Evolutionary conservation across 306 rosid genomes (phyloP).

Genomic region (Rosa multiflora): DNA sequence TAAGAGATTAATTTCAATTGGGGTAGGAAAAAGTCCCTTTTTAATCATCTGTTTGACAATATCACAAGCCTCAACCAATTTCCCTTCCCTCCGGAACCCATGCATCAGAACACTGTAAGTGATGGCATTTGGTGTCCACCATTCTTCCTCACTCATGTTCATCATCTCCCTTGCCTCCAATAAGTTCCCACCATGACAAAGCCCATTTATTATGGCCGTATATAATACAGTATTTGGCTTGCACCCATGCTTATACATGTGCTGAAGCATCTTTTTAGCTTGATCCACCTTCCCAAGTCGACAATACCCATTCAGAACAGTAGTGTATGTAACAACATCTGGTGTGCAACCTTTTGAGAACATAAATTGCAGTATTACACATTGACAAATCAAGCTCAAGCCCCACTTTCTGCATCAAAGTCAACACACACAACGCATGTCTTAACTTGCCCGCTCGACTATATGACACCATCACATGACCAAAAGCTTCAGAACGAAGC

Average conservation of each 20-base stretch:
- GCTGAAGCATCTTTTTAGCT: conserved; percentile 78
- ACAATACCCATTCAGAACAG: conserved; percentile 71
- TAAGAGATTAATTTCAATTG: conserved; percentile 79
- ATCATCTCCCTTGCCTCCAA: conserved; percentile 79
- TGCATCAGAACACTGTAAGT: conserved; percentile 76
- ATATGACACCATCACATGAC: conserved; percentile 74
- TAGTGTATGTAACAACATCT: conserved; percentile 82
- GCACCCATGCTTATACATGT: conserved; percentile 83
- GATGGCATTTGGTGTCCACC: conserved; percentile 85
- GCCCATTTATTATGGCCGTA: conserved; percentile 76
- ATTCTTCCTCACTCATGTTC: conserved; percentile 68
- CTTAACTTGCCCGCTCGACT: conserved; percentile 76
- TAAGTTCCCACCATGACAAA: conserved; percentile 74
- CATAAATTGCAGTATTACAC: conserved; percentile 57
- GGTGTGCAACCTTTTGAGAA: conserved; percentile 65
- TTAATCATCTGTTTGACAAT: conserved; percentile 59
- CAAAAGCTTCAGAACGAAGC: conserved; percentile 63
- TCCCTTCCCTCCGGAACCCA: conserved; percentile 78
- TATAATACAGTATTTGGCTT: conserved; percentile 77
- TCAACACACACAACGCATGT: conserved; percentile 63
- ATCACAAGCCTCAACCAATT: conserved; percentile 75
- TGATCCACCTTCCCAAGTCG: conserved; percentile 70
- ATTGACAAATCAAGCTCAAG: conserved; percentile 65
- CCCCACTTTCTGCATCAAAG: conserved; percentile 90
- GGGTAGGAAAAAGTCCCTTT: conserved; percentile 65